A percentile compares a stretch with the other conserved stretches of the same genome.
Evolutionary conservation across 2,329 filamentous ascomycete species (phyloP).

Genomic region (Proliferodiscus dingleyae): DNA sequence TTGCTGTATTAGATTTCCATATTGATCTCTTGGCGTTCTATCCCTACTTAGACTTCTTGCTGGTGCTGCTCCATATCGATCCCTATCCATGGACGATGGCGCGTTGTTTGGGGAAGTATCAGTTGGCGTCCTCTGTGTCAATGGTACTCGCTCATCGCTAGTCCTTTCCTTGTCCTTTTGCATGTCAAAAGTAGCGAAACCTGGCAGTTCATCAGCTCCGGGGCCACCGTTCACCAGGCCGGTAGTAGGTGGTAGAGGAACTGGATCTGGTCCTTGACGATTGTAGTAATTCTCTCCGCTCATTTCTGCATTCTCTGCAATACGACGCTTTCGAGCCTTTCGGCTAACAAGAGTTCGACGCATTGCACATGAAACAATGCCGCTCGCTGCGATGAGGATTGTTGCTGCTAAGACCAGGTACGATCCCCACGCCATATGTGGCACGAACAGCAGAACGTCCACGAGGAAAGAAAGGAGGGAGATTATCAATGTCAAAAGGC

Average conservation of each 20-base stretch:
- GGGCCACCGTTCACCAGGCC: conserved; percentile 53
- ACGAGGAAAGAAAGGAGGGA: conserved; percentile 85
- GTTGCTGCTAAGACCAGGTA: conserved; percentile 90
- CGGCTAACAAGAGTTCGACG: conserved; percentile 84
- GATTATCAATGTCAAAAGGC: conserved; percentile 77
- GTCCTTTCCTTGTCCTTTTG: conserved; percentile 53
- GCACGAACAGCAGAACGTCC: conserved; percentile 90
- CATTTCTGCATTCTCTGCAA: conserved; percentile 95
- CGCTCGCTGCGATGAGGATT: conserved; percentile 74
- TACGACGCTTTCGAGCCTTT: conserved; percentile 87
- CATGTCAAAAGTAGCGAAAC: conserved; percentile 60
- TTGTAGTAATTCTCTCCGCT: conserved; percentile 90
- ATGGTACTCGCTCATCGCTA: conserved; percentile 66
- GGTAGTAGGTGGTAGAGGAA: conserved; percentile 41
- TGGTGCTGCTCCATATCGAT: conserved; percentile 18
- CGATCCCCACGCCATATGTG: conserved; percentile 88
- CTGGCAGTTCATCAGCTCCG: conserved; percentile 45
- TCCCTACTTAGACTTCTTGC: conserved; percentile 17
- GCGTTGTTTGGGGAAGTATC: conserved; percentile 46
- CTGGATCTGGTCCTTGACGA: conserved; percentile 42
- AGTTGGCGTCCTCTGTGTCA: conserved; percentile 60
- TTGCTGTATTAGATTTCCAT: conserved; percentile 50
- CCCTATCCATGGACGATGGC: conserved; percentile 9
- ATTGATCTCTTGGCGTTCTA: conserved; percentile 51
- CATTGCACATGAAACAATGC: conserved; percentile 90